Evolutionary conservation across 306 rosid species (phyloP).

Genomic region (Prinsepia uniflora): DNA sequence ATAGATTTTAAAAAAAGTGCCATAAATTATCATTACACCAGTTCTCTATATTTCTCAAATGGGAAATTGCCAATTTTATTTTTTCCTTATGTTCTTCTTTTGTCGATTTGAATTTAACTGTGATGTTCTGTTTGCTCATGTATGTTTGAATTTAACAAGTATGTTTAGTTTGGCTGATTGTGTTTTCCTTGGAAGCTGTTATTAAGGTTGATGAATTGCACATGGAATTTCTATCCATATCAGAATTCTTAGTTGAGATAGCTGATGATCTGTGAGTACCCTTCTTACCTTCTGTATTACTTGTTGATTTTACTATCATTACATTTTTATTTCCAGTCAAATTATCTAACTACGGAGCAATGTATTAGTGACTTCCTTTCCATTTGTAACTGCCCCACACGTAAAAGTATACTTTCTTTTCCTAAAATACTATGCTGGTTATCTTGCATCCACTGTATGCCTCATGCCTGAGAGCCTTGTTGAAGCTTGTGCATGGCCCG

Average conservation of each 20-base stretch:
- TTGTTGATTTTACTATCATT: neutral
- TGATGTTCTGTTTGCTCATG: neutral
- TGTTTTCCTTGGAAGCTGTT: slow-evolving; percentile 41
- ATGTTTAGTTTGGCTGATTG: slow-evolving; percentile 21
- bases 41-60: neutral
- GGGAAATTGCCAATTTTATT: no score
- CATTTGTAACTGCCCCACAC: neutral
- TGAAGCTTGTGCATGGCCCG: neutral
- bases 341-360: neutral
- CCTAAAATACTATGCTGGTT: neutral
- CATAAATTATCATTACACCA: neutral
- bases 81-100: neutral
- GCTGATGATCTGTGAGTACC: slow-evolving; percentile 84
- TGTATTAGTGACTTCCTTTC: neutral
- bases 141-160: slow-evolving; percentile 5
- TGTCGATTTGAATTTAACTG: neutral
- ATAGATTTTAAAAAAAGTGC: neutral
- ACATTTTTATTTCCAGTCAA: neutral
- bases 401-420: neutral
- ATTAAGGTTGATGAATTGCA: slow-evolving; percentile 77
- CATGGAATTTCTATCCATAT: slow-evolving; percentile 80
- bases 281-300: slow-evolving; percentile 16
- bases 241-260: slow-evolving; percentile 87
- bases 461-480: neutral
- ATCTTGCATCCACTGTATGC: neutral